Percentiles rank a stretch among this genome's conserved stretches.
Evolutionary conservation across 257 asterid genomes (phyloP).

Genomic region (Gentiana straminea): DNA sequence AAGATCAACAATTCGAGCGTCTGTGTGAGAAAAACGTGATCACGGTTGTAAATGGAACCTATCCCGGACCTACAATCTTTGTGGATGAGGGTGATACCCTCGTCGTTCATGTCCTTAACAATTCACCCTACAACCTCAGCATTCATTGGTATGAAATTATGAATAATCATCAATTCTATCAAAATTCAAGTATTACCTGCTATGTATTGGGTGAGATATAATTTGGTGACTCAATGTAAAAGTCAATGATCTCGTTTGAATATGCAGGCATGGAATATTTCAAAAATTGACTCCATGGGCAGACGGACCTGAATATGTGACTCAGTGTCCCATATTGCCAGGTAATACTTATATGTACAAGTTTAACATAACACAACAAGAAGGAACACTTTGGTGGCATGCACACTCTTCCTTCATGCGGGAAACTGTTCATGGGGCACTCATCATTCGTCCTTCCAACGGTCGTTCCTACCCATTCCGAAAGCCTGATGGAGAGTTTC

Average conservation of each 20-base stretch:
- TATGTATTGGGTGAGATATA: too few species aligned
- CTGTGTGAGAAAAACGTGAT: constrained; percentile 43
- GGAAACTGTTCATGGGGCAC: constrained; percentile 58
- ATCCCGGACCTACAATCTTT: constrained; percentile 56
- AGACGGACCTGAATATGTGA: constrained; percentile 51
- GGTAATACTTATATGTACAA: constrained; percentile 49
- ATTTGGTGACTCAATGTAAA: too few species aligned
- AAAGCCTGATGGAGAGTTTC: constrained; percentile 48
- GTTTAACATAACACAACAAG: constrained; percentile 45
- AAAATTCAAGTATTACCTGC: too few species aligned
- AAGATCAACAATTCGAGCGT: constrained; percentile 32
- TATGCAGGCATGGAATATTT: constrained; percentile 60
- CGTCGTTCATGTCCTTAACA: constrained; percentile 38
- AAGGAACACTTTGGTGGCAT: constrained; percentile 92
- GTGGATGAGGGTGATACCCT: constrained; percentile 63
- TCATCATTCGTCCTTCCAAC: constrained; percentile 50
- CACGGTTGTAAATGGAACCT: constrained; percentile 53
- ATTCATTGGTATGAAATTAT: constrained; percentile 57
- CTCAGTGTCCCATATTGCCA: constrained; percentile 69
- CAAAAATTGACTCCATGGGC: constrained; percentile 67
- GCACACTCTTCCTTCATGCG: constrained; percentile 57
- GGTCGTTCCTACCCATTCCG: constrained; percentile 55
- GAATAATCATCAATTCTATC: too few species aligned
- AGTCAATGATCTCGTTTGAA: not conserved
- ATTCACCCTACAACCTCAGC: constrained; percentile 47